These are phyloP conservation scores for Penicillium coprophilum DNA, from an alignment of 495 filamentous ascomycete species.

Conservation along the genomic window DNA sequence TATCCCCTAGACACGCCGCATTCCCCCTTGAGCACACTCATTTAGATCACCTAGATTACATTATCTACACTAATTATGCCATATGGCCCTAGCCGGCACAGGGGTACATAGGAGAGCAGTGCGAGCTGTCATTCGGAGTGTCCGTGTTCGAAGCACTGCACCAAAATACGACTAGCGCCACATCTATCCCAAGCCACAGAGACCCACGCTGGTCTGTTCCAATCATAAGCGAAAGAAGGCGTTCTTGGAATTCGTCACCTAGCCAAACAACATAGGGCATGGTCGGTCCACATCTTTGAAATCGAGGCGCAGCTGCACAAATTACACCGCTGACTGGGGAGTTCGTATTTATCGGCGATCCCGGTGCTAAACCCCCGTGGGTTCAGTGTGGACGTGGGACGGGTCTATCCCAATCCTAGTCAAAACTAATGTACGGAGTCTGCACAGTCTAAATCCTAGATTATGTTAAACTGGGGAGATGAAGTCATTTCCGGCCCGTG, in stretches of 20 bases:
- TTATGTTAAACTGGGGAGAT: conserved; percentile 5
- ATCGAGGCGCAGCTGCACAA: conserved; percentile 26
- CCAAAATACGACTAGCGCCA: conserved; percentile 19
- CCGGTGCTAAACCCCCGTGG: conserved; percentile 15
- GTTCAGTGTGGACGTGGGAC: background rate
- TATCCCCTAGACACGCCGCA: background rate
- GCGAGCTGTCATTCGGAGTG: conserved; percentile 16
- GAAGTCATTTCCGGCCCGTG: conserved; percentile 3
- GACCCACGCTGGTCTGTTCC: background rate
- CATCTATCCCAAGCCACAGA: conserved; percentile 23
- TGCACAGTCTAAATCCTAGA: conserved; percentile 8
- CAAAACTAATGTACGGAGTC: background rate
- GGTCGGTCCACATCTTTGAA: conserved; percentile 3
- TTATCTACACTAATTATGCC: background rate
- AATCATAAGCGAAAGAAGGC: conserved; percentile 2
- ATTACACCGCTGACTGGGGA: conserved; percentile 20
- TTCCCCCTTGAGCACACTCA: background rate
- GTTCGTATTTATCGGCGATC: conserved; percentile 25
- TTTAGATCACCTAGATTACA: background rate
- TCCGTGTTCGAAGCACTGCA: conserved; percentile 19
- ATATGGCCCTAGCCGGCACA: conserved; percentile 17
- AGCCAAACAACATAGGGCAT: background rate
- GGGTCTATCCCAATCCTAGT: background rate
- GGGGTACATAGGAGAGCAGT: background rate
- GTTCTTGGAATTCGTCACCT: background rate